Evolutionary conservation across 108 stramenopile genomes (phyloP), one percentile per base, ranked within the genome.

Genomic region (Poteriospumella lacustris): DNA sequence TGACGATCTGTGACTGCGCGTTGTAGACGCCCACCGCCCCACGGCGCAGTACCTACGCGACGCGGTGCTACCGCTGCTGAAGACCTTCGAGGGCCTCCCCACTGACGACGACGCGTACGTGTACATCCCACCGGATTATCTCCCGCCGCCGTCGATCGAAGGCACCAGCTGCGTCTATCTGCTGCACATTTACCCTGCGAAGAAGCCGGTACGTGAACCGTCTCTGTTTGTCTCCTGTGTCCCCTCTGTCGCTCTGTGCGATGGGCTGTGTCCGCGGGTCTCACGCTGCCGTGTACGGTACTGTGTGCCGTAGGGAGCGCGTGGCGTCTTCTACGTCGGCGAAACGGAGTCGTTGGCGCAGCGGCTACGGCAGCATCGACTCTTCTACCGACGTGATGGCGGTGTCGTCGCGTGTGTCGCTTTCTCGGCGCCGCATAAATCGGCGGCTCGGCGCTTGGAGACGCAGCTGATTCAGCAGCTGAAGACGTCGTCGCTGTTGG

Each of bases 101-200:
- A n/a, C n/a, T n/a, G n/a, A n/a, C n/a, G n/a, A n/a, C n/a, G n/a
- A n/a, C n/a, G n/a, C n/a, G n/a, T 39, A 26, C 24, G 28, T 42
- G 9, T 15, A 44, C 15, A 29, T 73, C 41, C 47, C 36, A 9
- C 31, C 9, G 42, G 41, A 73, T 5, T 5, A 44, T 73, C 47
- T 42, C 28, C 12, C 42, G 44, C 92, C 92, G 31, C 83, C 91
- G 29, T 85, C 87, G 24, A 68, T 92, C 0, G 90, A 91, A 39
- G 91, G 92, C 28, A 75, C 64, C 43, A 91, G 91, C 0, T 92
- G 91, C 80, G 85, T 95, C 2, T 95, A 95, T 75, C 75, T 95
- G 28, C 42, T 95, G 41, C 75, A 89, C 77, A 58, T 92, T 19
- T 56, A 56, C 24, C n/a, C n/a, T n/a, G n/a, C n/a, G n/a, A n/a